These are phyloP conservation scores for Colletotrichum neosansevieriae DNA, from an alignment of 2,329 filamentous ascomycete genomes.

Conservation along the genomic window DNA sequence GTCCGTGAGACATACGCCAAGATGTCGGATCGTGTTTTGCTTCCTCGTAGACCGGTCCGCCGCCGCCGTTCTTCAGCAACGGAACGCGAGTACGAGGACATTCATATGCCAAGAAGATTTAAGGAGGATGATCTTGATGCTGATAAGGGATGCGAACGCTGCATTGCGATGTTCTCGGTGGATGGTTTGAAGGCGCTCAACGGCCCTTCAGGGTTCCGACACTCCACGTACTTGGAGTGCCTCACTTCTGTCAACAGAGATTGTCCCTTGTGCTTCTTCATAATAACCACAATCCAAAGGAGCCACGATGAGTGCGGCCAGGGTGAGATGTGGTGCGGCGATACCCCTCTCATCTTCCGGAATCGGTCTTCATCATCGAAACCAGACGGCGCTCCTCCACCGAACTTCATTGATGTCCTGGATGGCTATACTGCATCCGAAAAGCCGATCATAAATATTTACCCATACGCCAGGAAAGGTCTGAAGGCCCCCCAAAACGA, in stretches of 20 bases:
- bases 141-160: background rate
- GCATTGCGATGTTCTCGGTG: constrained; percentile 14
- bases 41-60: background rate
- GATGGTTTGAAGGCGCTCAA: constrained; percentile 18
- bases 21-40: background rate
- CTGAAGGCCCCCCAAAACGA: no score
- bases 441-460: background rate
- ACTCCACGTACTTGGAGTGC: background rate
- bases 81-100: background rate
- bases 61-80: background rate
- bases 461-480: constrained; percentile 23
- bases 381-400: background rate
- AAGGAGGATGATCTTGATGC: background rate
- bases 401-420: constrained; percentile 1
- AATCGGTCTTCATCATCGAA: constrained; percentile 3
- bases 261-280: constrained; percentile 11
- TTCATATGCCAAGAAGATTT: background rate
- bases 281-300: background rate
- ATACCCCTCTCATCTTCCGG: background rate
- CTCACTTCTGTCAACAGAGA: background rate
- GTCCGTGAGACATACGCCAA: no score
- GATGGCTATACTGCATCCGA: background rate
- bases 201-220: constrained; percentile 1
- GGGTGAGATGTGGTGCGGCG: background rate
- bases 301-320: background rate